Base-by-base conservation (phyloP, 1,284 basidiomycete genomes). In the Rhodotorula sp. region DNA sequence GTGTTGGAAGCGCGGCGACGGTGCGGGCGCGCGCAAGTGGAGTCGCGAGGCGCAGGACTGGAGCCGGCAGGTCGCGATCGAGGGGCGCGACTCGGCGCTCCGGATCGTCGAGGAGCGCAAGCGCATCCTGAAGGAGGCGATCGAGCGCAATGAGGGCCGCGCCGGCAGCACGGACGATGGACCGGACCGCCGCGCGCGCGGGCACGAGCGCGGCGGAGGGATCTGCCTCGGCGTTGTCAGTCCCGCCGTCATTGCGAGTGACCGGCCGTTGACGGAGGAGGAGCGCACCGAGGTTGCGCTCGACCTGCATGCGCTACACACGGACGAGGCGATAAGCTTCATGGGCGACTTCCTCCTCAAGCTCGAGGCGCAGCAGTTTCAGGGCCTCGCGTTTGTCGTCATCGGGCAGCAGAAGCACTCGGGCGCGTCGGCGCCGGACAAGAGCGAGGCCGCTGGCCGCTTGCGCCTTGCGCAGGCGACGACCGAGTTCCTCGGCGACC, bases 401-500 rank as follows among this genome's bases (percentile, higher is more conserved):
- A 92, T 98, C 8, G 96, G 97, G 19, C 93, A 97, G 81, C 94
- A 95, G 81, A 95, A 94, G 82, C 96, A 98, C 81, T 94, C 92
- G 2, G 94, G 92, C 4, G 90, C 88, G 41, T 67, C 63, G 32
- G 75, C 72, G 39, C 67, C 67, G 0, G 75, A 76, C 58, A 64
- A 67, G 36, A 64, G 66, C 12, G 75, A 74, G 55, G 75, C 75
- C 27, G 75, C 72, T 9, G 75, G 75, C 2, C 62, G 71, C 21
- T 41, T 76, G 15, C 51, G 75, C 46, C 64, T 76, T 46, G 75
- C 74, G 60, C 72, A 74, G 54, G 75, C 72, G 21, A 74, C 72
- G 70, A 69, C 72, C 37, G 72, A 74, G 58, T 76, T 76, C 62
- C 55, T 74, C 13, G 32, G 46, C 27, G 72, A 76, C 44, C 70